phyloP scores from a whole-genome alignment of 495 filamentous ascomycete genomes.

The Aspergillus sparsus region DNA sequence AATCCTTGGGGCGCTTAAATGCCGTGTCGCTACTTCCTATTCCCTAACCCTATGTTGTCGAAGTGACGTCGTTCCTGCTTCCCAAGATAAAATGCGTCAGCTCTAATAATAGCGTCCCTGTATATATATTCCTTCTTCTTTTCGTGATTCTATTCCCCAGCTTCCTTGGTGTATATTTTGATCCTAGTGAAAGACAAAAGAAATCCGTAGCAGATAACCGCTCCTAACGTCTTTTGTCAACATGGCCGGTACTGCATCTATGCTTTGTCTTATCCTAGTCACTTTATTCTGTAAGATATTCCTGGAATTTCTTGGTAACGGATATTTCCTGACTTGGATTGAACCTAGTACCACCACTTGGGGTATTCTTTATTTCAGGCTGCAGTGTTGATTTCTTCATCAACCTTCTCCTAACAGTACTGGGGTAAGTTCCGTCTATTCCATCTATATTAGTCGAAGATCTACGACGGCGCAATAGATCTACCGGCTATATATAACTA shows the following conservation, averaged over 20 bases:
- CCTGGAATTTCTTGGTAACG: neutral
- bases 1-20: conserved; percentile 5
- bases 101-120: conserved; percentile 32
- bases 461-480: neutral
- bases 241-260: conserved; percentile 42
- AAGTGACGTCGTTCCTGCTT: conserved; percentile 24
- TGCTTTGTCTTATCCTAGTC: conserved; percentile 54
- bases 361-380: conserved; percentile 63
- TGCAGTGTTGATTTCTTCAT: conserved; percentile 65
- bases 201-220: conserved; percentile 12
- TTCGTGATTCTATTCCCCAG: conserved; percentile 34
- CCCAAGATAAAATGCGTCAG: conserved; percentile 37
- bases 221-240: conserved; percentile 14
- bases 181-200: conserved; percentile 20
- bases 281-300: conserved; percentile 57
- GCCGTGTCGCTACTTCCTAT: neutral
- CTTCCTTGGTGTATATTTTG: conserved; percentile 33
- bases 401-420: conserved; percentile 62
- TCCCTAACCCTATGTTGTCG: neutral
- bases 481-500: neutral
- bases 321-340: neutral
- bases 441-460: neutral
- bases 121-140: conserved; percentile 38
- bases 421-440: conserved; percentile 49
- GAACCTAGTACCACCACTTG: conserved; percentile 59